Percentiles rank a stretch among this genome's conserved stretches.
Conservation (phyloP, 2,329 filamentous ascomycete species). For the Aspergillus felis region DNA sequence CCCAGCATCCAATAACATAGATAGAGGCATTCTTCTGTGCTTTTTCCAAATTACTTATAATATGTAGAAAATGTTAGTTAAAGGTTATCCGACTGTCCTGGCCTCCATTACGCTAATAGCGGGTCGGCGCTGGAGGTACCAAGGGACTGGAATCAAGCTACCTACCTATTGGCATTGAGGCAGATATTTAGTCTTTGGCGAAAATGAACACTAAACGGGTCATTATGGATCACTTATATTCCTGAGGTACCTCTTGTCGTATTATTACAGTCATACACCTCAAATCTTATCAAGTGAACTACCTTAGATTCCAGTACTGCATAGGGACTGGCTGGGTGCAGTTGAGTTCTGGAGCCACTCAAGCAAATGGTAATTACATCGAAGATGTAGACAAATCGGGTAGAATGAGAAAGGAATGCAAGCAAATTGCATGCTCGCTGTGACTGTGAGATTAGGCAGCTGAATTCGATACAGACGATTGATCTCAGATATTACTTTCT, state of each 20-base stretch:
- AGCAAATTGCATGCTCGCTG: slow-evolving; percentile 10
- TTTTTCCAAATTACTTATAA: background rate
- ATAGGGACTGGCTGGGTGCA: slow-evolving; percentile 17
- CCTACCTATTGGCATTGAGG: background rate
- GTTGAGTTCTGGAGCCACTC: slow-evolving; percentile 22
- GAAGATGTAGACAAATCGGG: slow-evolving; percentile 12
- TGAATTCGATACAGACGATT: slow-evolving; percentile 4
- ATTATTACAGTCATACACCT: background rate
- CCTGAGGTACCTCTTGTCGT: background rate
- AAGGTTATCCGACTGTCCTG: background rate
- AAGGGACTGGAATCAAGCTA: slow-evolving; percentile 10
- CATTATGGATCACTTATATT: background rate
- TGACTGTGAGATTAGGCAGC: background rate
- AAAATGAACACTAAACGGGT: too few species aligned
- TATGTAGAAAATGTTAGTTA: background rate
- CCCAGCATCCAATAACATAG: background rate
- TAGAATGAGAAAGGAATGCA: slow-evolving; percentile 13
- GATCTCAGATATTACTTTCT: slow-evolving; percentile 1
- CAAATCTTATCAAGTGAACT: background rate
- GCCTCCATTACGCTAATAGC: slow-evolving; percentile 7
- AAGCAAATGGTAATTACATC: slow-evolving; percentile 12
- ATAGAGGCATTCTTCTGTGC: background rate
- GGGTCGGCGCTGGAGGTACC: slow-evolving; percentile 8
- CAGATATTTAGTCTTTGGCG: too few species aligned
- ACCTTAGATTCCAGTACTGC: background rate